phyloP scores from a whole-genome alignment of 2,329 filamentous ascomycete species.

The Colletotrichum sp. region DNA sequence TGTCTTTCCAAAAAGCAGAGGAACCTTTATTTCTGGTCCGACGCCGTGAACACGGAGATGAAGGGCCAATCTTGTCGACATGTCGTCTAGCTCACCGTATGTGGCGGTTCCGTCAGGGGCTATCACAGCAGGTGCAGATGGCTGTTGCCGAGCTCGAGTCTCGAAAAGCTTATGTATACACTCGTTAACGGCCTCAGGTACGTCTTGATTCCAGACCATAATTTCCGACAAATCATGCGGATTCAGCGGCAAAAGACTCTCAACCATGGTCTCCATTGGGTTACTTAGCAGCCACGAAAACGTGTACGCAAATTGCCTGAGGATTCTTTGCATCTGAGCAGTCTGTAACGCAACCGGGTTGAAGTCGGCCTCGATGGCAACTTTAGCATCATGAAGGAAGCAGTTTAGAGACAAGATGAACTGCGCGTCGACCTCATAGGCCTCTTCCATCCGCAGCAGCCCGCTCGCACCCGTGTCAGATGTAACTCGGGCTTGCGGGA shows the following conservation, averaged over 20 bases:
- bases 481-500: neutral
- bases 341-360: neutral
- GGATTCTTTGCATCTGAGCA: neutral
- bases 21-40: conserved; percentile 22
- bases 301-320: neutral
- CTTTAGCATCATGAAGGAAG: neutral
- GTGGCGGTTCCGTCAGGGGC: conserved; percentile 24
- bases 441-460: neutral
- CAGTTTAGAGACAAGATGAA: neutral
- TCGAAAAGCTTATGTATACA: neutral
- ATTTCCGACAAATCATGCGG: neutral
- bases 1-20: conserved; percentile 30
- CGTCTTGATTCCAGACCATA: neutral
- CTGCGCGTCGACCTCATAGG: neutral
- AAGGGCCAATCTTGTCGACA: conserved; percentile 15
- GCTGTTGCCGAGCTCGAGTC: neutral
- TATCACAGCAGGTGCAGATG: neutral
- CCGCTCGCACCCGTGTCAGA: neutral
- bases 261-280: neutral
- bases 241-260: neutral
- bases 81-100: conserved; percentile 22
- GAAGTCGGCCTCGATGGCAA: neutral
- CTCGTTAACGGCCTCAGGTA: neutral
- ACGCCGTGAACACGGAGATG: conserved; percentile 18
- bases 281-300: neutral